Evolutionary conservation across 2,329 filamentous ascomycete genomes (phyloP), one percentile per base, ranked within the genome.

Genomic region (Arthrobotrys iridis): DNA sequence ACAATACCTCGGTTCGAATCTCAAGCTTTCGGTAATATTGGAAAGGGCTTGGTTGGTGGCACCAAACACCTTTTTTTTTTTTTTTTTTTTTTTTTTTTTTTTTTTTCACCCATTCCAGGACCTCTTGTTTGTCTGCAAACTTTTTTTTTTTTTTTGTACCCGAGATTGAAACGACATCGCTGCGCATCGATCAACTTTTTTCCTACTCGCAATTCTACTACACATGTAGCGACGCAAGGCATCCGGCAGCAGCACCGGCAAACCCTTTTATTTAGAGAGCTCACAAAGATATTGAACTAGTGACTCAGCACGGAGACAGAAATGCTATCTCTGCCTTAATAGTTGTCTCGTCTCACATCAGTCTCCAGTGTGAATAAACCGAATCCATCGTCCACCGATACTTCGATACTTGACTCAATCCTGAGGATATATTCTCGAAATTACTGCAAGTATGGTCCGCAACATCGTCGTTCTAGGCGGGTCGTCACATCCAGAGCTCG

Each of bases 401-500:
- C 3, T 33, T 8, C 28, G 22, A 37, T 22, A 13, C 11, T 37
- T 22, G 5, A 46, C 7, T 46, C n/a, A n/a, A 20, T 24, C 26
- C 26, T 24, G 3, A 40, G 22, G 24, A 13, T 28, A 20, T 37
- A 15, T 43, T 30, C 15, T 26, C 13, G 5, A 52, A 33, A 46
- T 5, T 48, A 35, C 43, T 30, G 40, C 41, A 64, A 35, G 20
- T 43, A 80, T 80, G 79, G 79, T 80, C 46, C 77, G 79, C 57
- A 80, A 80, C 46, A 80, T 99, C 78, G 92, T 97, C 81, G 88
- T 99, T 77, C 89, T 99, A 78, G 93, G 93, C 79, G 94, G 95
- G 76, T 95, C 91, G 82, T 97, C 93, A 80, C 94, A 98, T 85
- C 93, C 93, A 18, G 86, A 91, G 81, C 88, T 98, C 79, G 91